Base-by-base conservation (phyloP, 2,329 filamentous ascomycete genomes). In the Hypoxylon sp. region DNA sequence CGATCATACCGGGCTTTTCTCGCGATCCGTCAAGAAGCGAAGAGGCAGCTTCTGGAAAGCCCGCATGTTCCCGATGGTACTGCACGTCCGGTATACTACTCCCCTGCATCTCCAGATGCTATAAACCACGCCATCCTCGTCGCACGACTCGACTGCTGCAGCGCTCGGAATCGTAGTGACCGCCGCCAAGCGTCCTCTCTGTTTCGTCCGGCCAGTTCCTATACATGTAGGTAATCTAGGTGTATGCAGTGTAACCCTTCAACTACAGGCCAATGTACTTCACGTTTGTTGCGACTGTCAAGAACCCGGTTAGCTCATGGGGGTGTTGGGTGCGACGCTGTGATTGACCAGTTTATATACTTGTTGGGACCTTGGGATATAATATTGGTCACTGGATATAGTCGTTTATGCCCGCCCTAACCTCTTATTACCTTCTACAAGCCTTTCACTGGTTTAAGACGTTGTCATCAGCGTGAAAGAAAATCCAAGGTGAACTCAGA, bases 51-150 rank as follows among this genome's bases (percentile, higher is more conserved):
- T 55, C 44, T 46, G 37, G 36, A 41, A 48, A 48, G 35, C 50
- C 51, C 51, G 55, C 44, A 52, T 58, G 38, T 43, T 51, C 36
- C 55, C 51, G 55, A 29, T 34, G 12, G 41, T 42, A 38, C 32
- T 36, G 15, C 9, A 25, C 21, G 40, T 16, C 20, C 38, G 29
- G 26, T 30, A 34, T 15, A 30, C 29, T 50, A 46, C 41, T 36
- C 29, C 19, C 29, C 27, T 21, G 7, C 36, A 38, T 51, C 38
- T 30, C 41, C 15, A 29, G 51, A 30, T 40, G 34, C 19, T 27
- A n/a, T n/a, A n/a, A n/a, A 49, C 51, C 47, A 58, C 55, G 51
- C 55, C 55, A 58, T 48, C 37, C 25, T 46, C 26, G 19, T 57
- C 36, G 40, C 51, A 45, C 51, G 36, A 38, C 42, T 45, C 44